phyloP scores from a whole-genome alignment of 2,329 filamentous ascomycete genomes.

The Fusarium humuli region DNA sequence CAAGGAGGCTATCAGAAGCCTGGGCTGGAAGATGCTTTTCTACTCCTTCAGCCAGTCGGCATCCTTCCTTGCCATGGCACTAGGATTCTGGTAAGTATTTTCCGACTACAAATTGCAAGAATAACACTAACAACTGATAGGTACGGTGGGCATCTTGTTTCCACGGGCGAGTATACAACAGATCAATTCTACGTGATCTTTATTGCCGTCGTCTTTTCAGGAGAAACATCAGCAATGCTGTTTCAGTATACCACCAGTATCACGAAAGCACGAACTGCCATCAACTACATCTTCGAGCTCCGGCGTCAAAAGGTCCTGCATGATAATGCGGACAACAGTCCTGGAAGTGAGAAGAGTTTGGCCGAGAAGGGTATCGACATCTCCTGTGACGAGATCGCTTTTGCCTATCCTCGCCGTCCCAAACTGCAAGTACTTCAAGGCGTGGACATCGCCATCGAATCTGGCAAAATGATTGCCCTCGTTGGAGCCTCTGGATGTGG shows the following conservation, averaged over 20 bases:
- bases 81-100: slow-evolving; percentile 53
- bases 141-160: slow-evolving; percentile 56
- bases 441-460: slow-evolving; percentile 55
- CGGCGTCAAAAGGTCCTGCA: slow-evolving; percentile 48
- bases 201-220: slow-evolving; percentile 61
- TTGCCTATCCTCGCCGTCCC: slow-evolving; percentile 65
- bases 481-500: slow-evolving; percentile 70
- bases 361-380: slow-evolving; percentile 52
- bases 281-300: slow-evolving; percentile 62
- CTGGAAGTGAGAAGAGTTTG: slow-evolving; percentile 10
- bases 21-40: slow-evolving; percentile 56
- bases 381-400: slow-evolving; percentile 64
- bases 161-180: slow-evolving; percentile 59
- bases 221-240: slow-evolving; percentile 55
- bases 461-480: slow-evolving; percentile 64
- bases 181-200: slow-evolving; percentile 64
- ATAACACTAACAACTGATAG: slow-evolving; percentile 28
- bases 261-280: slow-evolving; percentile 61
- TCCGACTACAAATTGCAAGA: not conserved
- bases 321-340: slow-evolving; percentile 46
- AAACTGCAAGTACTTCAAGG: slow-evolving; percentile 52
- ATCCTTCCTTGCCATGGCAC: slow-evolving; percentile 53
- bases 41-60: slow-evolving; percentile 57
- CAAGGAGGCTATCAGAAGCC: slow-evolving; percentile 43
- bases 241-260: slow-evolving; percentile 64